Conservation (phyloP, 1,284 basidiomycete genomes). For the Peniophora sp. region DNA sequence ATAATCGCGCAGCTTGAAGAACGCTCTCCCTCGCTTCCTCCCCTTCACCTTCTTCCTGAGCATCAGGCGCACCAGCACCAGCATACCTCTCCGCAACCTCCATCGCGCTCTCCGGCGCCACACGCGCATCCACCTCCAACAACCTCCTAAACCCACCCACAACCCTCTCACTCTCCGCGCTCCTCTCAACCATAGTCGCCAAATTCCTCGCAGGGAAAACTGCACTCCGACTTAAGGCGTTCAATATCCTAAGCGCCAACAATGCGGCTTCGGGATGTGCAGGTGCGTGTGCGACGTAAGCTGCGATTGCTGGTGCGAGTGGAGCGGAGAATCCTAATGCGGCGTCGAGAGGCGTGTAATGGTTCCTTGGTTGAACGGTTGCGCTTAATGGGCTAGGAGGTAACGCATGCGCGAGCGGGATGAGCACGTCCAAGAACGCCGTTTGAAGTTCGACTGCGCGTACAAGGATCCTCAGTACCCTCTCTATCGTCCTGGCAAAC, state of each 20-base stretch:
- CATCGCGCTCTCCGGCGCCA: conserved; percentile 54
- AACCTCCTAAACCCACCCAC: conserved; percentile 71
- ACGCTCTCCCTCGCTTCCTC: conserved; percentile 27
- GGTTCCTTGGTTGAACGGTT: conserved; percentile 53
- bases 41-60: conserved; percentile 34
- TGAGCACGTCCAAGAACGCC: conserved; percentile 82
- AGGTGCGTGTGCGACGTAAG: conserved; percentile 71
- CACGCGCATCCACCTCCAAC: conserved; percentile 54
- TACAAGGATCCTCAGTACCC: conserved; percentile 77
- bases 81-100: conserved; percentile 52
- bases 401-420: conserved; percentile 71
- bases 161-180: conserved; percentile 82
- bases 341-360: conserved; percentile 73
- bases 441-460: conserved; percentile 83
- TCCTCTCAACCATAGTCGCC: conserved; percentile 76
- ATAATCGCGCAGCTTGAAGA: conserved; percentile 66
- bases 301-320: conserved; percentile 77
- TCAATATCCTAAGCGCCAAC: conserved; percentile 75
- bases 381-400: conserved; percentile 47
- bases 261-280: conserved; percentile 70
- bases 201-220: conserved; percentile 52
- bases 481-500: conserved; percentile 71
- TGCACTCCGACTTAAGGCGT: conserved; percentile 53
- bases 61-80: conserved; percentile 61
- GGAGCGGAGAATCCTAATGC: conserved; percentile 71